phyloP scores from a whole-genome alignment of 495 filamentous ascomycete species.

The Trichoderma gamsii region DNA sequence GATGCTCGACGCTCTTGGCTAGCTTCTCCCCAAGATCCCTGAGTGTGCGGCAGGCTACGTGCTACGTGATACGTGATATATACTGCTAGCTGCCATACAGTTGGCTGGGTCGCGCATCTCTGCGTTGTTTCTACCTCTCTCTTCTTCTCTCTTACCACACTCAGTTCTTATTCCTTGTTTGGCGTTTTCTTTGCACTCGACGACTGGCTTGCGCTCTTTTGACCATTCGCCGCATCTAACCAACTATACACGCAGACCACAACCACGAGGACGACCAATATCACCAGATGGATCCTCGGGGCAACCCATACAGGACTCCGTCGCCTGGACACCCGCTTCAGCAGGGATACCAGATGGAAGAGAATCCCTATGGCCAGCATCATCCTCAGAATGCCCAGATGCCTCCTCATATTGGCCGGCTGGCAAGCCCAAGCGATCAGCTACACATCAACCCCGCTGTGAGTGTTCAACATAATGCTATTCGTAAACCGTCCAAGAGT shows the following conservation, averaged over 20 bases:
- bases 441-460: constrained; percentile 29
- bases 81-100: background rate
- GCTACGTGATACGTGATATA: background rate
- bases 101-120: background rate
- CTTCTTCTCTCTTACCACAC: background rate
- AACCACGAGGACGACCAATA: constrained; percentile 48
- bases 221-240: background rate
- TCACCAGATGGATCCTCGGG: constrained; percentile 46
- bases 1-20: constrained; percentile 2
- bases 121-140: background rate
- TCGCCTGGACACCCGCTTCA: constrained; percentile 50
- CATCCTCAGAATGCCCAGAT: constrained; percentile 58
- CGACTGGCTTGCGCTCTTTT: background rate
- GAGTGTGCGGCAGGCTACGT: background rate
- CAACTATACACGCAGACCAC: background rate
- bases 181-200: background rate
- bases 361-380: constrained; percentile 50
- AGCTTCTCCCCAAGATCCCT: background rate
- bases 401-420: constrained; percentile 41
- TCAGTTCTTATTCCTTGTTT: background rate
- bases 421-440: constrained; percentile 34
- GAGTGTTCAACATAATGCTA: background rate
- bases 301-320: constrained; percentile 52
- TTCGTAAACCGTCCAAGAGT: background rate
- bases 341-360: constrained; percentile 66